Conservation (phyloP, 2,329 filamentous ascomycete genomes). For the Fusarium irregulare region DNA sequence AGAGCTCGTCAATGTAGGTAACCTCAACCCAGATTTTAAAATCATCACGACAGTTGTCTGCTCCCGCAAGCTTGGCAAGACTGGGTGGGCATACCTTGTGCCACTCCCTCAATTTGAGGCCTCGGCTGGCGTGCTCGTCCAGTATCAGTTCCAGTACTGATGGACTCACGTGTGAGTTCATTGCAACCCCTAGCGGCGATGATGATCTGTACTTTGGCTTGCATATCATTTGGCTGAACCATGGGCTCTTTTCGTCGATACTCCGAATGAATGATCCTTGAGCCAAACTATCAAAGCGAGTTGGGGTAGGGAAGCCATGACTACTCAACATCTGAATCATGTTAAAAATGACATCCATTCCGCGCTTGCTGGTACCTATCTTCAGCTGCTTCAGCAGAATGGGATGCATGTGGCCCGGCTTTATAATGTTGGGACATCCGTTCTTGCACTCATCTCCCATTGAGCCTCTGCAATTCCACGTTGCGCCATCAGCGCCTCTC, state of each 20-base stretch:
- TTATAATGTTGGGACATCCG: too few relatives aligned
- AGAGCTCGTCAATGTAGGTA: background rate
- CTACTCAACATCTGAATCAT: slow-evolving; percentile 5
- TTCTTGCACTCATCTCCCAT: background rate
- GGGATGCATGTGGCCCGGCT: background rate
- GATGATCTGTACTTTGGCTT: background rate
- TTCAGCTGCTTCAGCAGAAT: background rate
- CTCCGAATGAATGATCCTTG: background rate
- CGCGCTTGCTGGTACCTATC: background rate
- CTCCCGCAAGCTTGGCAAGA: background rate
- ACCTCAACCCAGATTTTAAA: background rate
- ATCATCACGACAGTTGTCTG: background rate
- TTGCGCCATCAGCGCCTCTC: background rate
- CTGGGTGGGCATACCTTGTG: background rate
- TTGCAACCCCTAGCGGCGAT: background rate
- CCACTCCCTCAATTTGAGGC: background rate
- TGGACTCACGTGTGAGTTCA: slow-evolving; percentile 15
- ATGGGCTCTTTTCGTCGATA: background rate
- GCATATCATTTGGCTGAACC: background rate
- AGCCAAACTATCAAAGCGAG: background rate
- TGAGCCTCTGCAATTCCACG: background rate
- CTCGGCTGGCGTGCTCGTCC: background rate
- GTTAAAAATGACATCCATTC: background rate
- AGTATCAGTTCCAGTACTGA: slow-evolving; percentile 18
- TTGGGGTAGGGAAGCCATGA: background rate